Percentiles rank a stretch among this genome's conserved stretches.
These are phyloP conservation scores for Phytophthora macrochlamydospora DNA, from an alignment of 352 stramenopile species.

Conservation along the genomic window DNA sequence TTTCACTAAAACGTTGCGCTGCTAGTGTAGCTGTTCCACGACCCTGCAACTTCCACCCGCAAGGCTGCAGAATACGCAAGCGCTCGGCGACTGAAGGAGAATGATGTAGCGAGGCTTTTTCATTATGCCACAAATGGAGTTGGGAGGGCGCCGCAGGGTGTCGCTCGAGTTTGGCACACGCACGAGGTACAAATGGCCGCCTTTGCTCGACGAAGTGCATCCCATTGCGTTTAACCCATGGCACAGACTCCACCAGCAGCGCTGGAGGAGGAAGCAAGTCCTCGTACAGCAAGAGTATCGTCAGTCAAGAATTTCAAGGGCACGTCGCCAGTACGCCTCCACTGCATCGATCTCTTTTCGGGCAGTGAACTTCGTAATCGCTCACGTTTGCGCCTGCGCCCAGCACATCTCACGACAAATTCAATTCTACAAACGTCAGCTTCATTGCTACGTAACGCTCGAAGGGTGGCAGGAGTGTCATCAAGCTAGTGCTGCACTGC, in stretches of 20 bases:
- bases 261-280: neutral
- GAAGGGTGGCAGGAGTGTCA: conserved; percentile 47
- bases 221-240: conserved; percentile 25
- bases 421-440: conserved; percentile 45
- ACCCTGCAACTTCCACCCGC: conserved; percentile 30
- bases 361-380: conserved; percentile 66
- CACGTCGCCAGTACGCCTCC: conserved; percentile 44
- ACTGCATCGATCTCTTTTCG: conserved; percentile 55
- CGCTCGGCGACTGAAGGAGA: conserved; percentile 48
- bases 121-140: conserved; percentile 67
- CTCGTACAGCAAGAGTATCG: conserved; percentile 13
- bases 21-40: conserved; percentile 63
- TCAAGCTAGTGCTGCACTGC: conserved; percentile 38
- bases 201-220: conserved; percentile 28
- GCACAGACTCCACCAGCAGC: conserved; percentile 1
- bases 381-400: conserved; percentile 45
- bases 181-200: conserved; percentile 23
- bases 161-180: conserved; percentile 44
- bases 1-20: conserved; percentile 59
- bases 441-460: conserved; percentile 56
- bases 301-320: conserved; percentile 32
- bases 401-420: conserved; percentile 35
- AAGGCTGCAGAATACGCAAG: conserved; percentile 10
- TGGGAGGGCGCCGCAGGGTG: conserved; percentile 50
- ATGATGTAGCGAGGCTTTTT: conserved; percentile 57